These are phyloP conservation scores for Nitzschia putrida DNA, from an alignment of 108 stramenopile genomes.

Conservation along the genomic window DNA sequence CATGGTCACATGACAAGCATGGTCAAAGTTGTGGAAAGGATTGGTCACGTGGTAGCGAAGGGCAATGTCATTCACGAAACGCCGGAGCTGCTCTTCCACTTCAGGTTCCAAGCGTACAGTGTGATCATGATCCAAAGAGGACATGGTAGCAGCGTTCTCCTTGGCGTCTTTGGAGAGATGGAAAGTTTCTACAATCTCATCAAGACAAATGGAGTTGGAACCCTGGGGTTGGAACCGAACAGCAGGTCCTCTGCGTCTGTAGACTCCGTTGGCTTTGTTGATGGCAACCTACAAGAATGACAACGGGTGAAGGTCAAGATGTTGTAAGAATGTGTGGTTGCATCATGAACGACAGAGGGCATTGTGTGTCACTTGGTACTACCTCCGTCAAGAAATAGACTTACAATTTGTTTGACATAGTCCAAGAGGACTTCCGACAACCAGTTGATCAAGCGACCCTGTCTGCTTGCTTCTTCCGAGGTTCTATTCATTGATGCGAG, in stretches of 20 bases:
- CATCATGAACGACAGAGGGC: not conserved
- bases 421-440: constrained; percentile 25
- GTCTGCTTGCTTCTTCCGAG: not conserved
- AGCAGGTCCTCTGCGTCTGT: not conserved
- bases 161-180: not conserved
- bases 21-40: constrained; percentile 34
- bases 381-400: too few species aligned
- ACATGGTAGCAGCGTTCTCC: not conserved
- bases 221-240: not conserved
- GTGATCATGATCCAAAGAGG: not conserved
- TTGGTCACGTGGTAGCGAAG: constrained; percentile 7
- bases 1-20: constrained; percentile 32
- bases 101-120: not conserved
- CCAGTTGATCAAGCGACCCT: constrained; percentile 6
- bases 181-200: constrained; percentile 17
- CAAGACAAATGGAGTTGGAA: constrained; percentile 6
- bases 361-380: too few species aligned
- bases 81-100: constrained; percentile 7
- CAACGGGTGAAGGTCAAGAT: not conserved
- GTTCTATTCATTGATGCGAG: not conserved
- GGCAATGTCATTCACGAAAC: constrained; percentile 12
- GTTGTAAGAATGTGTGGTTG: too few species aligned
- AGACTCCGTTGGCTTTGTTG: not conserved
- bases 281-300: constrained; percentile 12
- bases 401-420: constrained; percentile 26